phyloP scores from a whole-genome alignment of 2,329 filamentous ascomycete species.

The Bipolaris bicolor region DNA sequence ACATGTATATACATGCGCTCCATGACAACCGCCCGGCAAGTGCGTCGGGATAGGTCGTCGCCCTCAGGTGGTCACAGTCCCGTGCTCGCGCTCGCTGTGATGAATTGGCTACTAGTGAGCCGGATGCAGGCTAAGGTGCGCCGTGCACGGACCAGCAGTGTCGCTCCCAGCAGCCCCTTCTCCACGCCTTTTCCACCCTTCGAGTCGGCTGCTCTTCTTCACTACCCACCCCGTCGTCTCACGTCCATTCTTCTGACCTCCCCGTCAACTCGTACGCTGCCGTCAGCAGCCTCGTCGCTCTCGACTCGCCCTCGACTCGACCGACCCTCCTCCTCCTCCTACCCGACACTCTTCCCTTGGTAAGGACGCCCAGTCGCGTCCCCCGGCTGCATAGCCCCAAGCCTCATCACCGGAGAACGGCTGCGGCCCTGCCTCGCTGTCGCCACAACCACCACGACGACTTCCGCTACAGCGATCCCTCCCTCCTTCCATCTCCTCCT shows the following conservation, averaged over 20 bases:
- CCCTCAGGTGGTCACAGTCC: conserved; percentile 10
- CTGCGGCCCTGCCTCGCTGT: conserved; percentile 30
- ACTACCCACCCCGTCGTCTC: conserved; percentile 18
- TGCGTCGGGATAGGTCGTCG: neutral
- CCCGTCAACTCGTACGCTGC: conserved; percentile 27
- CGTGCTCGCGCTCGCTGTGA: conserved; percentile 15
- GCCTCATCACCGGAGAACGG: conserved; percentile 27
- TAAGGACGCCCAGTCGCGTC: conserved; percentile 20
- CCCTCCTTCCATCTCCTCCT: conserved; percentile 8
- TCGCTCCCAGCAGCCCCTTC: conserved; percentile 31
- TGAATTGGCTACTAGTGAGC: conserved; percentile 6
- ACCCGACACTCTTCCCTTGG: conserved; percentile 6
- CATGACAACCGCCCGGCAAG: neutral
- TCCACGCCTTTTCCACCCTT: conserved; percentile 31
- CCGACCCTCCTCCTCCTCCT: neutral
- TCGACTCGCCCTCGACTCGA: conserved; percentile 10
- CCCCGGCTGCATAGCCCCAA: conserved; percentile 23
- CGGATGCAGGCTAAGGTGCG: conserved; percentile 14
- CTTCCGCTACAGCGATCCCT: conserved; percentile 5
- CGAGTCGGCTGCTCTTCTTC: conserved; percentile 34
- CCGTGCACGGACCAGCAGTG: conserved; percentile 15
- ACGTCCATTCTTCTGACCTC: conserved; percentile 32
- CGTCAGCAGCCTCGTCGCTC: conserved; percentile 27
- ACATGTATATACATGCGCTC: neutral
- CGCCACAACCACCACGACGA: conserved; percentile 14